A percentile compares a stretch with the other conserved stretches of the same genome.
phyloP scores from a whole-genome alignment of 768 basidiomycete species.

The Podaxis carcinomalis region DNA sequence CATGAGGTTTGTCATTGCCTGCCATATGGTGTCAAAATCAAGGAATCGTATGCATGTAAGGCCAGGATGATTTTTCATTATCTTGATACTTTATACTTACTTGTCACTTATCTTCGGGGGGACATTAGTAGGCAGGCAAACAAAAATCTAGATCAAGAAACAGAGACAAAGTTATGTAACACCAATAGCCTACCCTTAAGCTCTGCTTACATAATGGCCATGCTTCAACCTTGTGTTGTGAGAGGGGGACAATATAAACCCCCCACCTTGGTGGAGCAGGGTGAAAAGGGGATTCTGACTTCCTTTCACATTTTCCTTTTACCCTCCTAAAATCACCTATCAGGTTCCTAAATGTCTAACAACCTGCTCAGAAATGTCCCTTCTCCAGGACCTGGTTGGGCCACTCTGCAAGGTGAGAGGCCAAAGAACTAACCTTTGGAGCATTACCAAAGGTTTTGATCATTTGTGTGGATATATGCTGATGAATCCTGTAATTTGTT shows the following conservation, averaged over 20 bases:
- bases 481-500: neutral
- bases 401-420: slow-evolving; percentile 3
- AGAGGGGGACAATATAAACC: neutral
- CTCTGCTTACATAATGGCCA: neutral
- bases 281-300: neutral
- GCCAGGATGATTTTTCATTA: neutral
- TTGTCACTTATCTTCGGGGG: neutral
- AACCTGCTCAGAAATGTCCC: neutral
- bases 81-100: neutral
- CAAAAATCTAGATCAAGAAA: neutral
- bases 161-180: neutral
- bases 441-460: neutral
- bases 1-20: neutral
- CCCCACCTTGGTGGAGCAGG: neutral
- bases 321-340: neutral
- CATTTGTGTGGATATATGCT: neutral
- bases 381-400: slow-evolving; percentile 4
- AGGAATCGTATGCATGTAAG: neutral
- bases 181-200: neutral
- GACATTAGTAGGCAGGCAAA: neutral
- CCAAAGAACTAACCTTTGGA: neutral
- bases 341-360: neutral
- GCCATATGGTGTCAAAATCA: neutral
- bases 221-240: neutral
- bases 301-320: neutral